Percentiles rank a stretch among this genome's conserved stretches.
Evolutionary conservation across 768 basidiomycete species (phyloP).

Genomic region (Trametes punicea): DNA sequence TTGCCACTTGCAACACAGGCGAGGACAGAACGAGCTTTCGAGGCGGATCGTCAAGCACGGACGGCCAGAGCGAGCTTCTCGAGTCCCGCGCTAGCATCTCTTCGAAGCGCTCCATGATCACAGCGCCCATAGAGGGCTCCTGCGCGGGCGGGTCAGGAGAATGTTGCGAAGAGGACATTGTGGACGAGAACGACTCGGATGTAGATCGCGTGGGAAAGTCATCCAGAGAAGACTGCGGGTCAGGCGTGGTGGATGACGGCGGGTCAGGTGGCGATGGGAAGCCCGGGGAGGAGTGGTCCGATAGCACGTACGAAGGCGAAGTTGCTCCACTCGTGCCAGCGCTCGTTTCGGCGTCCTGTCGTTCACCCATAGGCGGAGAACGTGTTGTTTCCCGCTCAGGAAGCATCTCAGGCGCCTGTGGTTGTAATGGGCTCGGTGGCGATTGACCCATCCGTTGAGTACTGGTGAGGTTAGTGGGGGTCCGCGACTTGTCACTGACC

Average conservation of each 20-base stretch:
- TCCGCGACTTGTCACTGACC: conserved; percentile 42
- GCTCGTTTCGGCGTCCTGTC: conserved; percentile 13
- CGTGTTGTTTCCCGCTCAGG: conserved; percentile 5
- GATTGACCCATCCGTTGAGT: conserved; percentile 9
- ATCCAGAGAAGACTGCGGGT: conserved; percentile 74
- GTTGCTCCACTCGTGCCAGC: conserved; percentile 15
- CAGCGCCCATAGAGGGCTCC: conserved; percentile 42
- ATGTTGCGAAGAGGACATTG: conserved; percentile 55
- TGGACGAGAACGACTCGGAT: conserved; percentile 70
- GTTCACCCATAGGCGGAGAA: conserved; percentile 2
- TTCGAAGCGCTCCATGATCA: conserved; percentile 67
- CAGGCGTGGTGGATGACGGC: conserved; percentile 63
- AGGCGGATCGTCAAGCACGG: conserved; percentile 78
- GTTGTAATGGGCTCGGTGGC: conserved; percentile 1
- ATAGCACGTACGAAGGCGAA: conserved; percentile 18
- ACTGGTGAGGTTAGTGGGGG: conserved; percentile 42
- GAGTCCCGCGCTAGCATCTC: conserved; percentile 64
- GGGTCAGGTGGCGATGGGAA: conserved; percentile 46
- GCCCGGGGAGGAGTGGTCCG: conserved; percentile 20
- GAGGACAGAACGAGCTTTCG: conserved; percentile 82
- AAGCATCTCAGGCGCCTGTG: background rate
- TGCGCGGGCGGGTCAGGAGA: conserved; percentile 41
- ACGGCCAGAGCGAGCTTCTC: conserved; percentile 53
- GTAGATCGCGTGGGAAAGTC: conserved; percentile 68
- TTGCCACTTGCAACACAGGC: conserved; percentile 90